Base-by-base conservation (phyloP, 2,329 filamentous ascomycete genomes). In the Talaromyces funiculosus region DNA sequence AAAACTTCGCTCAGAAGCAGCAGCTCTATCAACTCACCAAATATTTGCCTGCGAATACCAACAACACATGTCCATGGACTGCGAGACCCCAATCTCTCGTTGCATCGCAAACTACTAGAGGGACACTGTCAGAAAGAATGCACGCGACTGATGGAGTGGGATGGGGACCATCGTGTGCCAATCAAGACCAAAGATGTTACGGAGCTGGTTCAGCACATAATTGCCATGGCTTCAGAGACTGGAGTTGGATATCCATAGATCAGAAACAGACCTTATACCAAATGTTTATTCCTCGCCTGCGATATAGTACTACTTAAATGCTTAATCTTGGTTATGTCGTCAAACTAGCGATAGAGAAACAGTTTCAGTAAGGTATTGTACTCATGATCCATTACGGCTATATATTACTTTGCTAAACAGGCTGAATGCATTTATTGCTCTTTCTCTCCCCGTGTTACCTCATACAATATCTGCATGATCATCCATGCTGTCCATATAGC, bases 21-120 rank as follows among this genome's bases (percentile, higher is more conserved):
- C 29, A 18, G 35, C 14, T 49, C 49, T n/a, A 40, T 14, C 1
- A 18, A 22, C 9, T 16, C 26, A 9, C 22, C 51, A 16, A 18
- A 26, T 14, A 12, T 33, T 49, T 51, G 58, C 8, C 69, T 88
- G 61, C 75, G 69, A 24, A 66, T 85, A 53, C 86, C 86, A 29
- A 88, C 87, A 0, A 71, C 90, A 4, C 87, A 90, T 74, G 84
- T 90, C 0, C 87, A 90, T 73, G 87, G 88, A 0, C 65, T 86
- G 63, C 75, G 76, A n/a, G 86, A 88, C 72, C 77, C 81, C 0
- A 85, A 84, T 0, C 67, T 91, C 22, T 74, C 82, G 61, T 72
- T 84, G 45, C 87, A 90, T 69, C 74, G 80, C 60, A 75, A 80
- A 68, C 67, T 87, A 65, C 68, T 85, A 53, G 72, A 83, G 8